phyloP scores from a whole-genome alignment of 768 basidiomycete genomes.

The Podaxis sp. region DNA sequence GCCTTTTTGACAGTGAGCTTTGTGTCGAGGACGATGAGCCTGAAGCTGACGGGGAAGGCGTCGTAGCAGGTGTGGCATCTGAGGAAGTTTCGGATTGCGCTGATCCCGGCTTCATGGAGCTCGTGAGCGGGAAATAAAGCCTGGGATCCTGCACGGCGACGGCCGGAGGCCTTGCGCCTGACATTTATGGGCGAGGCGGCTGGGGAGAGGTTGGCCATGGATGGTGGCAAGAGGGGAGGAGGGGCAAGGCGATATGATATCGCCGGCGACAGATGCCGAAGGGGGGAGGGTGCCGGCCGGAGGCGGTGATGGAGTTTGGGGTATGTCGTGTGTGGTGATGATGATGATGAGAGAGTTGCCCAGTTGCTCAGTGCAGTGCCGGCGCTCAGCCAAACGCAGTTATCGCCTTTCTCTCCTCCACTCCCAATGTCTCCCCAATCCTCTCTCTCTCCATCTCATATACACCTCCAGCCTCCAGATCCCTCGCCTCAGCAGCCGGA shows the following conservation, averaged over 20 bases:
- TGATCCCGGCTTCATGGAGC: constrained; percentile 64
- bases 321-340: background rate
- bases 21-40: constrained; percentile 94
- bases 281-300: background rate
- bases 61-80: constrained; percentile 88
- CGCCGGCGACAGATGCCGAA: background rate
- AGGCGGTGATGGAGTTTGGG: background rate
- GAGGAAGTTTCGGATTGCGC: constrained; percentile 76
- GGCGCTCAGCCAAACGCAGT: background rate
- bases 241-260: background rate
- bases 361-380: background rate
- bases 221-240: constrained; percentile 15
- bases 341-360: background rate
- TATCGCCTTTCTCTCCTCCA: background rate
- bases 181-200: constrained; percentile 42
- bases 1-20: constrained; percentile 96
- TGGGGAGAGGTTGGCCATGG: constrained; percentile 47
- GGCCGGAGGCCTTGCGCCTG: constrained; percentile 52
- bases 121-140: constrained; percentile 43
- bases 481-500: constrained; percentile 38
- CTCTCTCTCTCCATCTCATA: background rate
- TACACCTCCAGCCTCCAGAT: constrained; percentile 23
- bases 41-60: constrained; percentile 94
- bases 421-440: background rate
- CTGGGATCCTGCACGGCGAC: constrained; percentile 54